Conservation (phyloP, 306 rosid species). For the Cucurbita maxima region DNA sequence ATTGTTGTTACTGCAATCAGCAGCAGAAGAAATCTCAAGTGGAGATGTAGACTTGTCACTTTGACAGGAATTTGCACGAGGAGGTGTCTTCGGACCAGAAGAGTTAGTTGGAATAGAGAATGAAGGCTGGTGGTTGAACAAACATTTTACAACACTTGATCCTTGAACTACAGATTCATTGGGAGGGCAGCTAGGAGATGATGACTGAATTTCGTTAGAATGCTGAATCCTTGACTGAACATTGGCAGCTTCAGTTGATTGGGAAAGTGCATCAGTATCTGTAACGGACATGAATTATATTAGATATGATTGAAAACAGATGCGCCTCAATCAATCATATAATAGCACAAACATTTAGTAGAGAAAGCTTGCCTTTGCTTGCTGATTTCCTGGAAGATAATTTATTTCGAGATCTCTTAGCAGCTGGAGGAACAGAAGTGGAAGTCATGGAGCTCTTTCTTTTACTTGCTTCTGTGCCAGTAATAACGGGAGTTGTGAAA, state of each 20-base stretch:
- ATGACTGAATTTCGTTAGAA: slow-evolving; percentile 20
- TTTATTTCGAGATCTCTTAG: slow-evolving; percentile 39
- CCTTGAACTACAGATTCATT: slow-evolving; percentile 29
- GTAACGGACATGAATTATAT: slow-evolving; percentile 1
- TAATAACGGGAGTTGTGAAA: slow-evolving; percentile 20
- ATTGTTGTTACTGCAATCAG: slow-evolving; percentile 21
- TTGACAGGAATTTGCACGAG: slow-evolving; percentile 32
- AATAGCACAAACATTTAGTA: not conserved
- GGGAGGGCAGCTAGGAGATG: slow-evolving; percentile 13
- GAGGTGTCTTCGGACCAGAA: slow-evolving; percentile 49
- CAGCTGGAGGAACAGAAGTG: slow-evolving; percentile 21
- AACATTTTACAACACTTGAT: slow-evolving; percentile 55
- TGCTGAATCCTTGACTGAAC: slow-evolving; percentile 24
- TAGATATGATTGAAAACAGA: not conserved
- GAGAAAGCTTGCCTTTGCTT: slow-evolving; percentile 21
- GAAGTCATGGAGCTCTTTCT: slow-evolving; percentile 25
- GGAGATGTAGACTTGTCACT: slow-evolving; percentile 38
- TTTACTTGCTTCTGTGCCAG: slow-evolving; percentile 21
- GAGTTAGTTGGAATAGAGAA: slow-evolving; percentile 22
- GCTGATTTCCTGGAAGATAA: slow-evolving; percentile 15
- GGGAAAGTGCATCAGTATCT: slow-evolving; percentile 18
- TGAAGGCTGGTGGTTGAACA: slow-evolving; percentile 50
- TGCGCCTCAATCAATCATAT: not conserved
- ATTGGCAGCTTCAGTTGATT: slow-evolving; percentile 14
- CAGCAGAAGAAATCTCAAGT: slow-evolving; percentile 27